These are phyloP conservation scores for Colletotrichum sp. DNA, from an alignment of 2,329 filamentous ascomycete genomes.

Conservation along the genomic window DNA sequence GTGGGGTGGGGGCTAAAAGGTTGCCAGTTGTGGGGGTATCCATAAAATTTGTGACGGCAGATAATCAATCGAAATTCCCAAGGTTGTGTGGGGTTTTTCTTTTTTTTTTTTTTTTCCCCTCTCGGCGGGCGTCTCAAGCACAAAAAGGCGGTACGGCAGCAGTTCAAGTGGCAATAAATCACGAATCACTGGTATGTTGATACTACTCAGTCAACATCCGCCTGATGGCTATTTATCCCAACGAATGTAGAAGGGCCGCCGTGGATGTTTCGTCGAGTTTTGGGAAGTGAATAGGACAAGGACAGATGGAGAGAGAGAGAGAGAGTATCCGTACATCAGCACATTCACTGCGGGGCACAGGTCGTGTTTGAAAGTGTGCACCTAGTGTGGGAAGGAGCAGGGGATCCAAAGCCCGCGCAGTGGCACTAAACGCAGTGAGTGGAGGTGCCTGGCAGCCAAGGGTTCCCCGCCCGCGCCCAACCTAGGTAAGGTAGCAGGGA, in stretches of 20 bases:
- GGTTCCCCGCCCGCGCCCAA: background rate
- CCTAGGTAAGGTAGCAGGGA: background rate
- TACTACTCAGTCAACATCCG: constrained; percentile 14
- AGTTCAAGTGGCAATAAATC: constrained; percentile 1
- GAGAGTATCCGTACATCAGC: background rate
- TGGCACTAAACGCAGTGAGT: background rate
- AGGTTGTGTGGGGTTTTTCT: no score
- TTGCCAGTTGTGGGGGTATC: no score
- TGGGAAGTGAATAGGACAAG: background rate
- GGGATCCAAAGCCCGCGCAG: background rate
- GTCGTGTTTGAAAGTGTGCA: background rate
- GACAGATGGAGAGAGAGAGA: background rate
- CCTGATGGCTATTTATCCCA: background rate
- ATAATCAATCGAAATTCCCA: no score
- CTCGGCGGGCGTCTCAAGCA: background rate
- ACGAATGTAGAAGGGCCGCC: background rate
- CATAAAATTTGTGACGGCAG: no score
- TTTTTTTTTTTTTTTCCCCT: background rate
- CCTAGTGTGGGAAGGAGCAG: background rate
- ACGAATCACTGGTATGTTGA: background rate
- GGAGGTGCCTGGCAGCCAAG: background rate
- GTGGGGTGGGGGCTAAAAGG: no score
- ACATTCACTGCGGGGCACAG: constrained; percentile 15
- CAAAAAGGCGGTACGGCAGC: background rate
- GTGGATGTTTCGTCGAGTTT: background rate